Evolutionary conservation across 306 rosid species (phyloP).

Genomic region (Glycine tomentella): DNA sequence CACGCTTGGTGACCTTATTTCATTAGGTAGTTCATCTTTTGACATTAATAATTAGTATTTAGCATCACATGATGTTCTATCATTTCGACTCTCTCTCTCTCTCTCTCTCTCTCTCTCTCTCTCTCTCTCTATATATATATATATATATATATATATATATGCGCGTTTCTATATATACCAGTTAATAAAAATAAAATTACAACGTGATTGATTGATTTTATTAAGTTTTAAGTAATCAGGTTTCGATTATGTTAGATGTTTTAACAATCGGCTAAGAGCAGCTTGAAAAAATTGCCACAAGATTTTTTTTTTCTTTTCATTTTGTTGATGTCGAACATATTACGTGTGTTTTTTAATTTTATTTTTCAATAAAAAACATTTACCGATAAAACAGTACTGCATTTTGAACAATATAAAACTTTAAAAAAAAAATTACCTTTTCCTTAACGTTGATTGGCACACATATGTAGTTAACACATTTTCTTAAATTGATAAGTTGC

Average conservation of each 20-base stretch:
- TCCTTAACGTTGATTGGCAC: too few relatives aligned
- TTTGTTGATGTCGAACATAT: background rate
- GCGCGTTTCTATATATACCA: background rate
- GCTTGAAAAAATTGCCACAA: too few relatives aligned
- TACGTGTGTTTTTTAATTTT: background rate
- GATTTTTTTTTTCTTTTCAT: too few relatives aligned
- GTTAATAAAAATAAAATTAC: background rate
- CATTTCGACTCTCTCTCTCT: background rate
- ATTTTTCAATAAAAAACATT: too few relatives aligned
- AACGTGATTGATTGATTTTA: background rate
- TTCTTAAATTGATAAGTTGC: background rate
- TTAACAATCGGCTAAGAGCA: background rate
- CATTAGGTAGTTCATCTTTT: slow-evolving; percentile 10
- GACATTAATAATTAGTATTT: background rate
- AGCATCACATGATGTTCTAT: background rate
- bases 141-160: too few relatives aligned
- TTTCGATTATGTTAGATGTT: too few relatives aligned
- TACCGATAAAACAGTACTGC: too few relatives aligned
- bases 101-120: too few relatives aligned
- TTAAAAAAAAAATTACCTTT: background rate
- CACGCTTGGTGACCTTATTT: background rate
- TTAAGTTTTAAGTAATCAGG: background rate
- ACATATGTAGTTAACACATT: background rate
- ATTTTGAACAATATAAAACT: background rate
- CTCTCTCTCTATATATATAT: too few relatives aligned